phyloP scores from a whole-genome alignment of 208 protist species.

The Zelonia costaricensis region DNA sequence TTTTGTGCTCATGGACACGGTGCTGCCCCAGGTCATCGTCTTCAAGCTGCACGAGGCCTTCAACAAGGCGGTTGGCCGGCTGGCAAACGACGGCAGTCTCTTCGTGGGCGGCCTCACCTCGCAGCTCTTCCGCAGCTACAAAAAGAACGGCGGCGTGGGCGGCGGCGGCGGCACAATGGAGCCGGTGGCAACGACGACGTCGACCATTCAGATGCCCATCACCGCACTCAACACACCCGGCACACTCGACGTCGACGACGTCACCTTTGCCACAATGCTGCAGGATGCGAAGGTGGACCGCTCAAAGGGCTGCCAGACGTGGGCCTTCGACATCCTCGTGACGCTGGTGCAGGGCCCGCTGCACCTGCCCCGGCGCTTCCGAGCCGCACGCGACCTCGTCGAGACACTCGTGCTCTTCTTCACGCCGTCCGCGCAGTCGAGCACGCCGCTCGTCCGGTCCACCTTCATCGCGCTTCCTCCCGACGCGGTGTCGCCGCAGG shows the following conservation, averaged over 20 bases:
- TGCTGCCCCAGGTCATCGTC: conserved; percentile 77
- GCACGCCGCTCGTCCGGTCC: conserved; percentile 35
- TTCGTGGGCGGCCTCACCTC: conserved; percentile 66
- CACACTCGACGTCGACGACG: conserved; percentile 67
- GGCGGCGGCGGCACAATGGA: conserved; percentile 7
- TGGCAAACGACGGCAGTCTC: conserved; percentile 58
- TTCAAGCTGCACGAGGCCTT: conserved; percentile 74
- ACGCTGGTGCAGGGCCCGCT: conserved; percentile 80
- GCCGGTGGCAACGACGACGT: conserved; percentile 23
- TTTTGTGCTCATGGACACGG: conserved; percentile 87
- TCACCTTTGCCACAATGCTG: conserved; percentile 51
- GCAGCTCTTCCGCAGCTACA: conserved; percentile 56
- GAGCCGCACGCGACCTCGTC: conserved; percentile 45
- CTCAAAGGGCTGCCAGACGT: conserved; percentile 34
- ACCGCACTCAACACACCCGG: conserved; percentile 33
- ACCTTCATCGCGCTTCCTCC: conserved; percentile 54
- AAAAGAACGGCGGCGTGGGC: conserved; percentile 21
- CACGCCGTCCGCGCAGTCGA: conserved; percentile 35
- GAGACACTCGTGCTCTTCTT: conserved; percentile 76
- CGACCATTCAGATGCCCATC: conserved; percentile 27
- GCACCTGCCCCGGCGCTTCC: conserved; percentile 51
- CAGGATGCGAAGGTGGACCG: conserved; percentile 59
- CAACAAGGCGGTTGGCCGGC: conserved; percentile 70
- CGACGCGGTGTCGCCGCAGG: conserved; percentile 42
- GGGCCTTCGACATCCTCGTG: conserved; percentile 79